phyloP scores from a whole-genome alignment of 805 yeast species.

The Metschnikowia henanensis region DNA sequence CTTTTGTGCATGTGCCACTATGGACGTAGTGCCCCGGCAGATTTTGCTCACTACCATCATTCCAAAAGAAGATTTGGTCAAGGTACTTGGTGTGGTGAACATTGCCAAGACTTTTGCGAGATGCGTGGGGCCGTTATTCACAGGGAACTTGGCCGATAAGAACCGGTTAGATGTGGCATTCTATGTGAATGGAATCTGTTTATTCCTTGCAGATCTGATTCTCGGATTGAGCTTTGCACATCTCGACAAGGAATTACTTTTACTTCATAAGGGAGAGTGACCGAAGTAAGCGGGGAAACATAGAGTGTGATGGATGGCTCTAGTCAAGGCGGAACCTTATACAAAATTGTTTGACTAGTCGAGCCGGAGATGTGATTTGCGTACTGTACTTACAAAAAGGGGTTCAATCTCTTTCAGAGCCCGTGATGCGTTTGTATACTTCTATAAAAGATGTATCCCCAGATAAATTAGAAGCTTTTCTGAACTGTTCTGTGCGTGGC shows the following conservation, averaged over 20 bases:
- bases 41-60: conserved; percentile 71
- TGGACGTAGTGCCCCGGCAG: conserved; percentile 94
- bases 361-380: no score
- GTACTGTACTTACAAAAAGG: no score
- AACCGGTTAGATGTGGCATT: conserved; percentile 51
- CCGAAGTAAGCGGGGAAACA: background rate
- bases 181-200: conserved; percentile 49
- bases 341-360: no score
- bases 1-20: conserved; percentile 54
- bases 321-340: no score
- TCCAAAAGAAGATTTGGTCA: conserved; percentile 61
- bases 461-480: no score
- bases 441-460: no score
- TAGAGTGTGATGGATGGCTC: no score
- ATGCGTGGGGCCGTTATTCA: conserved; percentile 75
- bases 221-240: conserved; percentile 43
- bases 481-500: no score
- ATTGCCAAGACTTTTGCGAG: conserved; percentile 85
- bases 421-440: no score
- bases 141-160: conserved; percentile 68
- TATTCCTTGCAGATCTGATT: conserved; percentile 49
- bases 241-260: conserved; percentile 36
- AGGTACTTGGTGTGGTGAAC: conserved; percentile 82
- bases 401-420: no score
- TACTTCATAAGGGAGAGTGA: conserved; percentile 4